phyloP scores from a whole-genome alignment of 2,329 filamentous ascomycete genomes.

The Sodiomyces alkalinus region DNA sequence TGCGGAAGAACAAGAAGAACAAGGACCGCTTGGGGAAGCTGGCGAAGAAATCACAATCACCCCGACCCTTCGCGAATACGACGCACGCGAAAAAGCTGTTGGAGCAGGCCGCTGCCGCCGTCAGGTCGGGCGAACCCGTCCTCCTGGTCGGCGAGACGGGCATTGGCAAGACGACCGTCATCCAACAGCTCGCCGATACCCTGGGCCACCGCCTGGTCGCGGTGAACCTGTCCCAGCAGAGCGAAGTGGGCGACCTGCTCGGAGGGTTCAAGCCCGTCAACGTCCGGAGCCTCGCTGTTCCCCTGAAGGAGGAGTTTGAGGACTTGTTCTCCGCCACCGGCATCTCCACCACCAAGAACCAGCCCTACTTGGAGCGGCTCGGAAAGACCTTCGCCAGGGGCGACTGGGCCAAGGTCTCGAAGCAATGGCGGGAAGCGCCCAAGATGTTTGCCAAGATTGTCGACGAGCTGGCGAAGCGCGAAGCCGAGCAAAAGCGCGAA shows the following conservation, averaged over 20 bases:
- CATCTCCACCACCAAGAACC: slow-evolving; percentile 78
- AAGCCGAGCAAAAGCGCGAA: slow-evolving; percentile 20
- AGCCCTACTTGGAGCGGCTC: slow-evolving; percentile 69
- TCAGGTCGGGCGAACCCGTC: slow-evolving; percentile 74
- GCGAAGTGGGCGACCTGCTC: slow-evolving; percentile 86
- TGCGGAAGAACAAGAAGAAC: slow-evolving; percentile 46
- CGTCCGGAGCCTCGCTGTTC: slow-evolving; percentile 71
- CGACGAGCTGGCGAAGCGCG: slow-evolving; percentile 32
- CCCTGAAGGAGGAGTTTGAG: slow-evolving; percentile 87
- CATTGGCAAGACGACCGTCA: slow-evolving; percentile 92
- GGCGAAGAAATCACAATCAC: slow-evolving; percentile 34
- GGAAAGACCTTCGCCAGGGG: slow-evolving; percentile 65
- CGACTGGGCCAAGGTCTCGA: slow-evolving; percentile 77
- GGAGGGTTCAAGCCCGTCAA: slow-evolving; percentile 96
- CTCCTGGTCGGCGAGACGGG: slow-evolving; percentile 96
- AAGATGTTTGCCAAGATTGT: slow-evolving; percentile 70
- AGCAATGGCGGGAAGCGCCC: slow-evolving; percentile 77
- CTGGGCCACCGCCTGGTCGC: slow-evolving; percentile 78
- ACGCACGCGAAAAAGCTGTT: slow-evolving; percentile 70
- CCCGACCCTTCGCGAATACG: slow-evolving; percentile 72
- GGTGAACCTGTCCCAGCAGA: slow-evolving; percentile 95
- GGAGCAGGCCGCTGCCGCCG: slow-evolving; percentile 74
- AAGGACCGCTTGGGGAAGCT: slow-evolving; percentile 31
- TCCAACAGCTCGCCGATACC: slow-evolving; percentile 78
- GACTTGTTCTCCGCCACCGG: slow-evolving; percentile 71